phyloP scores from a whole-genome alignment of 805 yeast genomes.

The Teunomyces aglyptinius region DNA sequence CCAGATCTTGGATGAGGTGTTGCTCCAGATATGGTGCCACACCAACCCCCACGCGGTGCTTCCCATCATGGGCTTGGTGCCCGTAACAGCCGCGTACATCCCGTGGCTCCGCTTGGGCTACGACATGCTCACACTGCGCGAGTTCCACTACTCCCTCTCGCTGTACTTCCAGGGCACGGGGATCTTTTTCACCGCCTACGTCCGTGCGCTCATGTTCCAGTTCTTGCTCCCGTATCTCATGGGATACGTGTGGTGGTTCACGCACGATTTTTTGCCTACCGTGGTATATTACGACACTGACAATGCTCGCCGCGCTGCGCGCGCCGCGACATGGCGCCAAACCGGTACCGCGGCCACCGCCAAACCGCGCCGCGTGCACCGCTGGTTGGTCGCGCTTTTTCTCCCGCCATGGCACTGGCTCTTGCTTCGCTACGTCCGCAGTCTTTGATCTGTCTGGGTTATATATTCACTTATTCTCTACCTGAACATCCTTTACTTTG shows the following conservation, averaged over 20 bases:
- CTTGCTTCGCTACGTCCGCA: slow-evolving; percentile 1
- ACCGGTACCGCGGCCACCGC: slow-evolving; percentile 5
- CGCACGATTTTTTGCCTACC: slow-evolving; percentile 16
- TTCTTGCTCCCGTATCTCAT: slow-evolving; percentile 10
- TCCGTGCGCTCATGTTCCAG: slow-evolving; percentile 7
- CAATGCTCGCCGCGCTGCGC: slow-evolving; percentile 11
- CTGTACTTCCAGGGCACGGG: not conserved
- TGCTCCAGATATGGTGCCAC: slow-evolving; percentile 49
- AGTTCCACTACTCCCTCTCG: slow-evolving; percentile 3
- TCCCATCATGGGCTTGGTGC: slow-evolving; percentile 39
- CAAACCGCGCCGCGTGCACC: slow-evolving; percentile 13
- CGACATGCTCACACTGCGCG: slow-evolving; percentile 2
- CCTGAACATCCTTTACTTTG: slow-evolving; percentile 35
- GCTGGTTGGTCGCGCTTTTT: slow-evolving; percentile 12
- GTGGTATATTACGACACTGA: slow-evolving; percentile 17
- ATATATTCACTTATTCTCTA: slow-evolving; percentile 5
- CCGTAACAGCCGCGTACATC: slow-evolving; percentile 41
- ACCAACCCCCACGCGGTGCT: slow-evolving; percentile 42
- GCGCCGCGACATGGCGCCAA: slow-evolving; percentile 10
- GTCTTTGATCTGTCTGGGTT: not conserved
- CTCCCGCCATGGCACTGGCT: slow-evolving; percentile 39
- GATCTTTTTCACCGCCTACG: not conserved
- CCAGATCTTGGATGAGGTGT: slow-evolving; percentile 31
- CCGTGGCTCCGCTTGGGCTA: slow-evolving; percentile 26
- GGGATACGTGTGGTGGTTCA: slow-evolving; percentile 37